phyloP scores from a whole-genome alignment of 768 basidiomycete species.

The Leccinellum luteum region DNA sequence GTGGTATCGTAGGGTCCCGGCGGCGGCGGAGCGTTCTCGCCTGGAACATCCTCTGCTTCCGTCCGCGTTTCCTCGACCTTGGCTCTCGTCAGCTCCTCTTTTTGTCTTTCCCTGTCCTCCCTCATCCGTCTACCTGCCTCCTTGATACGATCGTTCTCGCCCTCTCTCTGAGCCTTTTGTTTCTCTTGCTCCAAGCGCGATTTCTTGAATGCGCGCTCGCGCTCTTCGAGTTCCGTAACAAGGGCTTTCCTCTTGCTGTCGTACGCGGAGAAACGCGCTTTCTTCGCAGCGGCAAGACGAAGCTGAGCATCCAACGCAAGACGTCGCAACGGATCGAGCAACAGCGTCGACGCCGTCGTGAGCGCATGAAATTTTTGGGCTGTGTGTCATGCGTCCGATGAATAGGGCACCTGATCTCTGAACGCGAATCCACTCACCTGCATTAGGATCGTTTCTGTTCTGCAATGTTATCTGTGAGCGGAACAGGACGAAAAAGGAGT shows the following conservation, averaged over 20 bases:
- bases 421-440: slow-evolving; percentile 41
- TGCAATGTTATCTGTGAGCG: slow-evolving; percentile 28
- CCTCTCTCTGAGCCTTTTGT: slow-evolving; percentile 50
- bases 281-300: slow-evolving; percentile 65
- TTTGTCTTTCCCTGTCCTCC: slow-evolving; percentile 61
- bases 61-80: slow-evolving; percentile 28
- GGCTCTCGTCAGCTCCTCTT: slow-evolving; percentile 41
- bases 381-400: slow-evolving; percentile 16
- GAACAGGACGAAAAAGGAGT: slow-evolving; percentile 13
- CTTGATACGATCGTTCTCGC: slow-evolving; percentile 70
- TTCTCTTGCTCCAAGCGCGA: slow-evolving; percentile 58
- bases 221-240: slow-evolving; percentile 75
- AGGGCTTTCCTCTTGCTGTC: slow-evolving; percentile 73
- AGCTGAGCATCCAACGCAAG: slow-evolving; percentile 78
- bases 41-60: slow-evolving; percentile 33
- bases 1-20: slow-evolving; percentile 74
- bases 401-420: neutral
- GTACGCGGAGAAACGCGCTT: slow-evolving; percentile 65
- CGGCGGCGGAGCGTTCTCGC: slow-evolving; percentile 53
- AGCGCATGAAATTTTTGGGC: slow-evolving; percentile 83
- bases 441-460: slow-evolving; percentile 80
- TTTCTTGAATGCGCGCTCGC: slow-evolving; percentile 77
- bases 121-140: slow-evolving; percentile 68
- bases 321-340: slow-evolving; percentile 77
- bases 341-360: slow-evolving; percentile 74